Percentiles rank a stretch among this genome's conserved stretches.
These are phyloP conservation scores for Populus hybrid DNA, from an alignment of 441 rosid genomes.

Conservation along the genomic window DNA sequence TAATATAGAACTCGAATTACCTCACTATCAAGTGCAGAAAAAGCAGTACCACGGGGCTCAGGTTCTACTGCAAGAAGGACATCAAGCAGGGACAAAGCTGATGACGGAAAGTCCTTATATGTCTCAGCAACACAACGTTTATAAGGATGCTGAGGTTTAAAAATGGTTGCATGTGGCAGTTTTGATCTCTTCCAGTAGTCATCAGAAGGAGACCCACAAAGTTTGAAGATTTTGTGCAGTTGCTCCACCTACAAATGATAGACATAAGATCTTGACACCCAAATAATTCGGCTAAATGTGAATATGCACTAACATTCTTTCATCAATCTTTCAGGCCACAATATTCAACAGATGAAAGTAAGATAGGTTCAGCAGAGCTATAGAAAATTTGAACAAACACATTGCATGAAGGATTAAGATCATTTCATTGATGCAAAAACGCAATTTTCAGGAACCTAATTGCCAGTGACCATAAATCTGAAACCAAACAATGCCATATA, in stretches of 20 bases:
- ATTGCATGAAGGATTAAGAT: background rate
- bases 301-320: background rate
- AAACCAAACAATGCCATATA: background rate
- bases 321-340: background rate
- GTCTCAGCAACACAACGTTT: conserved; percentile 67
- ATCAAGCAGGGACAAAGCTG: conserved; percentile 67
- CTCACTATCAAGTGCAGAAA: conserved; percentile 68
- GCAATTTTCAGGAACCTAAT: background rate
- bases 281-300: background rate
- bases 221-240: conserved; percentile 88
- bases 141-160: conserved; percentile 90
- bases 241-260: conserved; percentile 64
- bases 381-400: background rate
- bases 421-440: background rate
- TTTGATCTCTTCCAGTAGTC: conserved; percentile 86
- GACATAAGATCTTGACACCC: background rate
- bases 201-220: conserved; percentile 94
- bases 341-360: background rate
- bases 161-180: conserved; percentile 76
- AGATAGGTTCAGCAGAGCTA: background rate
- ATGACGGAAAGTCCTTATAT: conserved; percentile 65
- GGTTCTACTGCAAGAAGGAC: conserved; percentile 76
- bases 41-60: conserved; percentile 63
- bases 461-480: background rate
- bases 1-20: conserved; percentile 26